A percentile compares a stretch with the other conserved stretches of the same genome.
These are phyloP conservation scores for Solioccasus polychromus DNA, from an alignment of 768 basidiomycete genomes.

Conservation along the genomic window DNA sequence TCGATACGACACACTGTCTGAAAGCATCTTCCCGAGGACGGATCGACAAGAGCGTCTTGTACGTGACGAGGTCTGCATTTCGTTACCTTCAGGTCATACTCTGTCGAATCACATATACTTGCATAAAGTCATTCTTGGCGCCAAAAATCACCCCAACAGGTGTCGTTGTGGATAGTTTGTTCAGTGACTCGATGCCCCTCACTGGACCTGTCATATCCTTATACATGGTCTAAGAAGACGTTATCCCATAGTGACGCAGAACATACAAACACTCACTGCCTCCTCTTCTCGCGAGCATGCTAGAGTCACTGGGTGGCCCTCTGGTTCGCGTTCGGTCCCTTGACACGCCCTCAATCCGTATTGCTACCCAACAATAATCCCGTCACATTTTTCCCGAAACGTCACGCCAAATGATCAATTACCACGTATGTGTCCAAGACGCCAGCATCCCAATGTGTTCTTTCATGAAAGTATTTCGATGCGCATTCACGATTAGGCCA, in stretches of 20 bases:
- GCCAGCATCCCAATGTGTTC: constrained; percentile 49
- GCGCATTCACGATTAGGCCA: constrained; percentile 52
- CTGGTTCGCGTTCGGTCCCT: constrained; percentile 24
- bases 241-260: not conserved
- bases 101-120: constrained; percentile 9
- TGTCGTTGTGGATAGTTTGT: constrained; percentile 35
- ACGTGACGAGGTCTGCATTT: constrained; percentile 26
- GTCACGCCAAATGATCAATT: constrained; percentile 17
- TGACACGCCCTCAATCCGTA: constrained; percentile 44
- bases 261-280: constrained; percentile 39
- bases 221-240: constrained; percentile 56
- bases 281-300: constrained; percentile 65
- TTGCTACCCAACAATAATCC: constrained; percentile 32
- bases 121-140: constrained; percentile 52
- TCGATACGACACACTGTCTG: constrained; percentile 21
- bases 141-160: constrained; percentile 58
- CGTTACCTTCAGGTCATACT: not conserved
- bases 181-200: constrained; percentile 49
- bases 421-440: constrained; percentile 56
- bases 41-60: constrained; percentile 33
- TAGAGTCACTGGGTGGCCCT: constrained; percentile 42
- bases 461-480: constrained; percentile 32
- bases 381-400: not conserved
- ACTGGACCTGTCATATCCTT: constrained; percentile 52
- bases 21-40: constrained; percentile 21